Evolutionary conservation across 1,139 yeast genomes (phyloP).

Genomic region (Nadsonia commutata): DNA sequence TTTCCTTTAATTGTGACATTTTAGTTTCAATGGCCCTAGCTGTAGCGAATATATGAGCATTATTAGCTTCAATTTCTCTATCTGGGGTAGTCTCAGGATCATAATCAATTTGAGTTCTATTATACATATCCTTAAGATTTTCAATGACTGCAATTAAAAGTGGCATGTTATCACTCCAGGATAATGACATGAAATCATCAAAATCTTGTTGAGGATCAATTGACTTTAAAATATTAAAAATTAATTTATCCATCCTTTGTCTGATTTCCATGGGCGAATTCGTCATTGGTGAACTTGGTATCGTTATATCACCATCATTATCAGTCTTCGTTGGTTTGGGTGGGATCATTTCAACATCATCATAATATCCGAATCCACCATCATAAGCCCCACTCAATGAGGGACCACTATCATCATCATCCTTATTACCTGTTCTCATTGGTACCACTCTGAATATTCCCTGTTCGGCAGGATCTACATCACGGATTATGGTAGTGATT

Average conservation of each 20-base stretch:
- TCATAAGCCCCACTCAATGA: not conserved
- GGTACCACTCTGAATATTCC: not conserved
- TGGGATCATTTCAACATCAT: not conserved
- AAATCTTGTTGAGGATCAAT: not conserved
- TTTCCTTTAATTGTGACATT: too few relatives aligned
- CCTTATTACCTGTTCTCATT: too few relatives aligned
- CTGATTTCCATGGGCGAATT: not conserved
- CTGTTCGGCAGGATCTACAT: constrained; percentile 39
- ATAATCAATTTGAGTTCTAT: too few relatives aligned
- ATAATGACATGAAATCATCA: not conserved
- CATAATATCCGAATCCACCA: not conserved
- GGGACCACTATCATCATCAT: too few relatives aligned
- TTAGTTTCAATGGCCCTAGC: too few relatives aligned
- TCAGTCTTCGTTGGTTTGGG: not conserved
- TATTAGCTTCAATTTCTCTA: too few relatives aligned
- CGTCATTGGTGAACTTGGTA: not conserved
- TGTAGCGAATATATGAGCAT: too few relatives aligned
- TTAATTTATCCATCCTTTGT: not conserved
- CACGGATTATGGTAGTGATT: constrained; percentile 45
- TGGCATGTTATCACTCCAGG: not conserved
- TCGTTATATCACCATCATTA: too few relatives aligned
- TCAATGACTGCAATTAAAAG: not conserved
- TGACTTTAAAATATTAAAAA: not conserved
- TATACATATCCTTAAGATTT: not conserved
- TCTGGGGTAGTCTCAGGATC: too few relatives aligned